phyloP scores from a whole-genome alignment of 148 eudicot species.

The Selenicereus undatus region DNA sequence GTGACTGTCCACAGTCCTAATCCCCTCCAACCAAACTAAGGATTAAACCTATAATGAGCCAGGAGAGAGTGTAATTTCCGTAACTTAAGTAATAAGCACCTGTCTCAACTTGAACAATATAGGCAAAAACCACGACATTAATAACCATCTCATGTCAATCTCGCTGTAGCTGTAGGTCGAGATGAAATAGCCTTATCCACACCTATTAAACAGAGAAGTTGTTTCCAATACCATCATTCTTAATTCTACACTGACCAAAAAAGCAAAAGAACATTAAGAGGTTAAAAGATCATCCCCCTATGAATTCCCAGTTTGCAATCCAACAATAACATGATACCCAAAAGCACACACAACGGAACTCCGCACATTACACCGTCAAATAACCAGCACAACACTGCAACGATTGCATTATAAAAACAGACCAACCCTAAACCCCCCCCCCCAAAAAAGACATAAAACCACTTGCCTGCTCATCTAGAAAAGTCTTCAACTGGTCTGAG shows the following conservation, averaged over 20 bases:
- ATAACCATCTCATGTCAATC: neutral
- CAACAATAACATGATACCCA: neutral
- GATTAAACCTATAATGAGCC: neutral
- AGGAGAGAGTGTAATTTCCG: neutral
- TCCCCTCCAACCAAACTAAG: neutral
- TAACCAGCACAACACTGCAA: neutral
- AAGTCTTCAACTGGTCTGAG: slow-evolving; percentile 51
- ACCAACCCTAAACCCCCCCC: too few relatives aligned
- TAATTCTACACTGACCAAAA: neutral
- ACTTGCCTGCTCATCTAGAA: slow-evolving; percentile 57
- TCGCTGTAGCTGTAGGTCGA: neutral
- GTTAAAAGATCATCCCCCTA: neutral
- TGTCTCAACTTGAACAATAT: neutral
- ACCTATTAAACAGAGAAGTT: neutral
- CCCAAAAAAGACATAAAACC: neutral
- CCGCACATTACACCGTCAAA: neutral
- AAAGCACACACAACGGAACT: neutral
- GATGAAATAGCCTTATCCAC: too few relatives aligned
- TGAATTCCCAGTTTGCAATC: neutral
- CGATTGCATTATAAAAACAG: neutral
- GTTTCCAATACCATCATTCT: neutral
- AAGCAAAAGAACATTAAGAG: neutral
- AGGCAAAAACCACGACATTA: neutral
- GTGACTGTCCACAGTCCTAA: neutral
- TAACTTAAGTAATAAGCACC: too few relatives aligned